Evolutionary conservation across 305 asterid species (phyloP), one percentile per base, ranked within the genome.

Genomic region (Solanum chacoense): DNA sequence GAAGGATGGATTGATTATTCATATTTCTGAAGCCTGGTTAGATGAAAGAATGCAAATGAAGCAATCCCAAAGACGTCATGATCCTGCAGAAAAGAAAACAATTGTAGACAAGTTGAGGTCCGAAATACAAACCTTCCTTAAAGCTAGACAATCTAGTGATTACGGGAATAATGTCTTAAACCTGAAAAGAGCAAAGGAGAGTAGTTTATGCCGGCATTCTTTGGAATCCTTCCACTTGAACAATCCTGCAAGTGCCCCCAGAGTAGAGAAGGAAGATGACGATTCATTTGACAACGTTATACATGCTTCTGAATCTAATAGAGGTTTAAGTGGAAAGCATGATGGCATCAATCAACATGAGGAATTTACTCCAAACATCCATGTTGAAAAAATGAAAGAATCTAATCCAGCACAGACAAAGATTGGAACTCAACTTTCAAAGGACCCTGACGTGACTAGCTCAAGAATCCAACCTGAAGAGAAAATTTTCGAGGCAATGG

Each of bases 11-110:
- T 89, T 96, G 91, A 91, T 96, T 88, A 96, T 97, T 88, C 99
- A 97, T 91, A 91, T 95, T 37, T 96, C 99, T 50, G 99, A 97
- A 90, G 98, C 99, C 24, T 97, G 99, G 99, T 88, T 96, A 36
- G 99, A 97, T 9, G 98, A 94, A 88, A 90, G 99, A 87, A 88
- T 92, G 86, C 98, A 97, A 90, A 93, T 92, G 94, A 94, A 94
- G 94, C 91, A 90, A 85, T 93, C 91, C 8, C 94, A 91, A 50
- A 86, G 89, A 71, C 85, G 8, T 9, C 87, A 87, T 76, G 91
- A 91, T 91, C 85, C 89, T 55, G 88, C 91, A 26, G 93, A 93
- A 55, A 91, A 93, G 88, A 92, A 87, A 80, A 92, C 98, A 10
- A 92, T 91, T 85, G 86, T 94, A 92, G 98, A 94, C 89, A 97